Conservation (phyloP, 139 green algal genomes). For the Spirogloea muscicola region DNA sequence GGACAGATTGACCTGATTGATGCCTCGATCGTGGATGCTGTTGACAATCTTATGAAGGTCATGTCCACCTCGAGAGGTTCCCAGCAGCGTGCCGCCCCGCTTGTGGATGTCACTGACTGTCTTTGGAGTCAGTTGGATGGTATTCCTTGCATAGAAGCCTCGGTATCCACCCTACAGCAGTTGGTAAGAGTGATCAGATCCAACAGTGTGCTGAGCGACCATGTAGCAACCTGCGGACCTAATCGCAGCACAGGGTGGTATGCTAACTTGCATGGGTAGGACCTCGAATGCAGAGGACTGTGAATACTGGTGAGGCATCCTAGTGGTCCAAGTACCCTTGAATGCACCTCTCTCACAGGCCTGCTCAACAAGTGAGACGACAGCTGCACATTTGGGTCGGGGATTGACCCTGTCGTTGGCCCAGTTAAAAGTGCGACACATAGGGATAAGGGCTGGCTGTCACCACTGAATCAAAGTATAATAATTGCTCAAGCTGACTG, state of each 20-base stretch:
- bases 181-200: not conserved
- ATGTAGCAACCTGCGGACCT: not conserved
- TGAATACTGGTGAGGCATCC: not conserved
- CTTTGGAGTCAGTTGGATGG: conserved; percentile 72
- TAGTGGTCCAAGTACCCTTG: not conserved
- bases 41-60: conserved; percentile 95
- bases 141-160: conserved; percentile 71
- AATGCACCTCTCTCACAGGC: not conserved
- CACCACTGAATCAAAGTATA: no score
- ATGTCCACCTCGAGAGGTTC: conserved; percentile 83
- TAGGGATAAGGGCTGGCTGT: not conserved
- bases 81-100: conserved; percentile 92
- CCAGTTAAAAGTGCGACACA: not conserved
- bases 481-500: not conserved
- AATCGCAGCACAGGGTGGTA: no score
- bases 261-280: no score
- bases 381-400: not conserved
- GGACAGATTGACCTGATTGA: conserved; percentile 92
- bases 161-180: conserved; percentile 67
- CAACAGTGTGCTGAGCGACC: not conserved
- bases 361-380: not conserved
- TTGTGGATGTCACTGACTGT: conserved; percentile 90
- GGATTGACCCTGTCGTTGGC: not conserved
- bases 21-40: conserved; percentile 86
- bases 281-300: not conserved